phyloP scores from a whole-genome alignment of 2,329 filamentous ascomycete genomes.

The Dryadomyces quercivorus region DNA sequence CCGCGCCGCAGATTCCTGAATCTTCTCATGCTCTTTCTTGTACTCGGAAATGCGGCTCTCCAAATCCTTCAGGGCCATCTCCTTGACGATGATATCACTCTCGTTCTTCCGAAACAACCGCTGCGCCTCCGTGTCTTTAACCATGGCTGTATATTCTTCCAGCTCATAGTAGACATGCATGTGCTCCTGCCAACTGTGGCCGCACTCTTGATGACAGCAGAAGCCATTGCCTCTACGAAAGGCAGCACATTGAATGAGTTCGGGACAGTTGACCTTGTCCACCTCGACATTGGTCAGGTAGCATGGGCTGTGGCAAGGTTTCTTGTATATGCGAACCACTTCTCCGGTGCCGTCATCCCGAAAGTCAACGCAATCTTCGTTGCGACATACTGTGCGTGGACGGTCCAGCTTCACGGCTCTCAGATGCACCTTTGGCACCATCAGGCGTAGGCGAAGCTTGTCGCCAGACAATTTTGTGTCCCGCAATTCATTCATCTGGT shows the following conservation, averaged over 20 bases:
- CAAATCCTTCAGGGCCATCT: slow-evolving; percentile 15
- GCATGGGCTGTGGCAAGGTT: slow-evolving; percentile 20
- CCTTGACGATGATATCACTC: slow-evolving; percentile 13
- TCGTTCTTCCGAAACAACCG: slow-evolving; percentile 15
- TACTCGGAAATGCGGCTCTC: slow-evolving; percentile 17
- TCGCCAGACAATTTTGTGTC: slow-evolving; percentile 15
- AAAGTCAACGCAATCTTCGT: slow-evolving; percentile 17
- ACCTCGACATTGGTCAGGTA: slow-evolving; percentile 16
- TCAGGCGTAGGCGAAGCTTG: slow-evolving; percentile 16
- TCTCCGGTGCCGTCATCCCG: slow-evolving; percentile 15
- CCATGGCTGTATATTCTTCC: slow-evolving; percentile 11
- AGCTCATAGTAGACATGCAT: slow-evolving; percentile 22
- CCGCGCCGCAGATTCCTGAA: slow-evolving; percentile 22
- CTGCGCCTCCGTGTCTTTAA: slow-evolving; percentile 16
- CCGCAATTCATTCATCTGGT: slow-evolving; percentile 17
- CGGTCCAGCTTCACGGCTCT: slow-evolving; percentile 12
- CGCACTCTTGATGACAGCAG: slow-evolving; percentile 12
- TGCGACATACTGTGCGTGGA: slow-evolving; percentile 21
- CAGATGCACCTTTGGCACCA: slow-evolving; percentile 16
- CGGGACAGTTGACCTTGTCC: slow-evolving; percentile 15
- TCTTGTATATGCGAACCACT: slow-evolving; percentile 17
- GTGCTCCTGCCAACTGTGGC: slow-evolving; percentile 24
- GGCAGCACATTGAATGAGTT: slow-evolving; percentile 17
- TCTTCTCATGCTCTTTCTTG: slow-evolving; percentile 18
- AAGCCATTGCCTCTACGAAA: slow-evolving; percentile 13